Evolutionary conservation across 2,329 filamentous ascomycete species (phyloP).

Genomic region (Apiospora sp.): DNA sequence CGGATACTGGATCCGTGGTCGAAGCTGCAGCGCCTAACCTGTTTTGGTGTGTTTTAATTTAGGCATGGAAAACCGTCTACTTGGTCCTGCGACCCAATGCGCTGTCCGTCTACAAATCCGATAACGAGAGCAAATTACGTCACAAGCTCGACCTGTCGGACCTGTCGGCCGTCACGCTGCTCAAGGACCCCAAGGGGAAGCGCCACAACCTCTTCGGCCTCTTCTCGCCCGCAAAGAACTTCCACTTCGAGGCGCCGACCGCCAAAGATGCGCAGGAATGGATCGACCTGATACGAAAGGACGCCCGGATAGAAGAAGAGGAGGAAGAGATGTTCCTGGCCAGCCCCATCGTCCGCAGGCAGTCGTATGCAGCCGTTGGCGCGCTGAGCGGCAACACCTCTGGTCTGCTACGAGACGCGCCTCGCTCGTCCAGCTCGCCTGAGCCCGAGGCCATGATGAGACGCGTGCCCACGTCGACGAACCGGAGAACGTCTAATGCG

Average conservation of each 20-base stretch:
- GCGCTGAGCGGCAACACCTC: conserved; percentile 35
- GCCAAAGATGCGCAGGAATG: conserved; percentile 82
- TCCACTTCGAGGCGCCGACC: conserved; percentile 81
- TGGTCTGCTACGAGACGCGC: conserved; percentile 33
- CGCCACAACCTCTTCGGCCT: conserved; percentile 89
- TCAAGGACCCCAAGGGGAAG: conserved; percentile 89
- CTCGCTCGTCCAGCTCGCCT: conserved; percentile 63
- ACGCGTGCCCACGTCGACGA: conserved; percentile 40
- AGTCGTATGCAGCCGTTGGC: conserved; percentile 48
- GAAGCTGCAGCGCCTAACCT: conserved; percentile 20
- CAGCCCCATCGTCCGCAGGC: conserved; percentile 65
- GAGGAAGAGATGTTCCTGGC: conserved; percentile 83
- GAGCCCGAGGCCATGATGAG: conserved; percentile 58
- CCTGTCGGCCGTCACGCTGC: conserved; percentile 86
- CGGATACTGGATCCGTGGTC: conserved; percentile 6
- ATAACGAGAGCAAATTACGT: conserved; percentile 87
- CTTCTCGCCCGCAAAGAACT: conserved; percentile 91
- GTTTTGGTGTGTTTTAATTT: conserved; percentile 21
- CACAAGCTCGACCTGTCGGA: conserved; percentile 90
- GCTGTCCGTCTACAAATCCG: conserved; percentile 91
- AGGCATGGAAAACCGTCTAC: conserved; percentile 91
- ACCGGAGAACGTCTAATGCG: conserved; percentile 66
- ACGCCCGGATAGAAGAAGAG: conserved; percentile 86
- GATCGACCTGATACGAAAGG: conserved; percentile 81
- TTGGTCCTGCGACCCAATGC: conserved; percentile 90